A percentile compares a stretch with the other conserved stretches of the same genome.
These are phyloP conservation scores for Thoreauomyces humboldtii DNA, from an alignment of 192 early-diverging fungal species.

Conservation along the genomic window DNA sequence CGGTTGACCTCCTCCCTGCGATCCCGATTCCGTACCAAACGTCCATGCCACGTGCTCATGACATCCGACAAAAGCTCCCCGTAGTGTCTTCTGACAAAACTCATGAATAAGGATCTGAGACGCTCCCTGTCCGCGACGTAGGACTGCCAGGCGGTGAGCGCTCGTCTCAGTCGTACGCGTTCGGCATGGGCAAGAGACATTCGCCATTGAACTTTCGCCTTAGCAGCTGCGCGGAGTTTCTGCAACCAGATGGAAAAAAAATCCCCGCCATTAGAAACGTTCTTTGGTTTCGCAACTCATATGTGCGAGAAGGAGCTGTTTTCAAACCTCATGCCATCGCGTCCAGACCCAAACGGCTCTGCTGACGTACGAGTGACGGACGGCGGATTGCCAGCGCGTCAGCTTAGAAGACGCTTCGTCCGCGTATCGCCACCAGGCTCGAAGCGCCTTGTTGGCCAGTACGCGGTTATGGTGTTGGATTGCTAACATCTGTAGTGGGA, in stretches of 20 bases:
- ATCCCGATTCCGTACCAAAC: background rate
- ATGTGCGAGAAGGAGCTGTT: no score
- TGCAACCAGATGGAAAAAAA: background rate
- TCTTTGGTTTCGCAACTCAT: no score
- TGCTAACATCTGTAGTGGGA: constrained; percentile 3
- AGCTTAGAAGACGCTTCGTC: constrained; percentile 8
- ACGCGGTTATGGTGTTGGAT: constrained; percentile 1
- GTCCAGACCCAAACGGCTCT: no score
- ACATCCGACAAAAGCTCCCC: constrained; percentile 1
- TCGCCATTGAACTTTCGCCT: constrained; percentile 12
- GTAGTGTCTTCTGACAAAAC: background rate
- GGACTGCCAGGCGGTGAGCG: constrained; percentile 5
- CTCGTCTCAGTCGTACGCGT: background rate
- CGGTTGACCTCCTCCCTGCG: background rate
- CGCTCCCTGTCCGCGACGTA: background rate
- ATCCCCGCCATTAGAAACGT: no score
- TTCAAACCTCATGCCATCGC: no score
- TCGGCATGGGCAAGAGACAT: constrained; percentile 16
- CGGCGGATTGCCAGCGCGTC: constrained; percentile 12
- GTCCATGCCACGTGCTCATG: background rate
- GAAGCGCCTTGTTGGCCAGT: background rate
- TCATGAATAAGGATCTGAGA: background rate
- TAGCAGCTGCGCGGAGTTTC: background rate
- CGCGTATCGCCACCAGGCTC: constrained; percentile 23
- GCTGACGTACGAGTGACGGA: background rate